Conservation (phyloP, 192 early-diverging fungal genomes). For the Backusella luteola region DNA sequence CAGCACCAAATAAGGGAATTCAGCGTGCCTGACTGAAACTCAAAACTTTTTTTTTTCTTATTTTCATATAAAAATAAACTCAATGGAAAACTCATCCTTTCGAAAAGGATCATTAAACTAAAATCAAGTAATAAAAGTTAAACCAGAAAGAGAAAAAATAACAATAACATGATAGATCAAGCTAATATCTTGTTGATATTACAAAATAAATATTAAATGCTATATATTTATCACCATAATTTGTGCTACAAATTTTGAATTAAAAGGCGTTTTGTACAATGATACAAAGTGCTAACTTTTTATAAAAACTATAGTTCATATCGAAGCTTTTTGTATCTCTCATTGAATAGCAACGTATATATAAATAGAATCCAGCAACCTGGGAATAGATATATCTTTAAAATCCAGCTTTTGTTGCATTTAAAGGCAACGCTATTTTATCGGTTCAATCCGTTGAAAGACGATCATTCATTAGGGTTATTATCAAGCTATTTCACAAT, state of each 20-base stretch:
- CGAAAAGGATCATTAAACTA: no score
- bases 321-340: no score
- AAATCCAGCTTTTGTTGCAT: not conserved
- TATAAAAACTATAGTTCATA: not conserved
- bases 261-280: not conserved
- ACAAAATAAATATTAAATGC: not conserved
- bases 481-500: not conserved
- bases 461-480: not conserved
- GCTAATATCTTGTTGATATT: not conserved
- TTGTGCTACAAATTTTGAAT: not conserved
- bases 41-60: not conserved
- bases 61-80: not conserved
- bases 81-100: not conserved
- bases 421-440: not conserved
- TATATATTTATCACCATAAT: not conserved
- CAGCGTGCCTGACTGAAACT: slow-evolving; percentile 6
- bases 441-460: not conserved
- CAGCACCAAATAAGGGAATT: not conserved
- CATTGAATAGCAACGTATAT: not conserved
- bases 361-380: not conserved
- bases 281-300: not conserved
- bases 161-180: no score
- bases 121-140: not conserved
- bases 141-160: not conserved
- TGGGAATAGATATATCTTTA: not conserved